Evolutionary conservation across 192 early-diverging fungal species (phyloP).

Genomic region (Coemansia sp.): DNA sequence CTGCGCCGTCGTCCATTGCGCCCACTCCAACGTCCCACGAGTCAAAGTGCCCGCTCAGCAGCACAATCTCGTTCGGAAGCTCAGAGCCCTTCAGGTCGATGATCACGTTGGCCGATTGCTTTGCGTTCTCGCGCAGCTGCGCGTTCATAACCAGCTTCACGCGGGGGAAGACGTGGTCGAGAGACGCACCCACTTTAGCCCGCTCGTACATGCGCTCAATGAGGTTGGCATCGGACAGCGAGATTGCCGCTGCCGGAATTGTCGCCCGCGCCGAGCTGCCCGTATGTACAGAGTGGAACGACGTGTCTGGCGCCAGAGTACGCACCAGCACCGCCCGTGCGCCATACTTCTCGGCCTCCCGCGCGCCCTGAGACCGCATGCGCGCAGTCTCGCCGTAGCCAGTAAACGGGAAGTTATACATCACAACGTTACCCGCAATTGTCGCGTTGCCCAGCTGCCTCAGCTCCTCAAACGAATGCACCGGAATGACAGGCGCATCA

Average conservation of each 20-base stretch:
- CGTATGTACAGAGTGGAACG: conserved; percentile 57
- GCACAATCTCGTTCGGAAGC: conserved; percentile 54
- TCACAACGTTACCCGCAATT: conserved; percentile 54
- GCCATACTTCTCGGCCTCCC: conserved; percentile 49
- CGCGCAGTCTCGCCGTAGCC: conserved; percentile 19
- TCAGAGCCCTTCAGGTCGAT: conserved; percentile 57
- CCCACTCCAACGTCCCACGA: conserved; percentile 60
- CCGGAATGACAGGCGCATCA: conserved; percentile 57
- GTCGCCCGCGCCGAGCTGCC: conserved; percentile 49
- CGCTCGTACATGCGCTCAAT: conserved; percentile 55
- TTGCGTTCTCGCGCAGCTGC: conserved; percentile 31
- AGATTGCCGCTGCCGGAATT: conserved; percentile 60
- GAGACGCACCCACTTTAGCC: conserved; percentile 27
- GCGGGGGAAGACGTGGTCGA: conserved; percentile 47
- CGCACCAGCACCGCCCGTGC: conserved; percentile 58
- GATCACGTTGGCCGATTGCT: conserved; percentile 57
- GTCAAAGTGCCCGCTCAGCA: conserved; percentile 61
- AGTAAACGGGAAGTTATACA: conserved; percentile 53
- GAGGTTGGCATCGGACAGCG: conserved; percentile 57
- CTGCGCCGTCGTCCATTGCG: conserved; percentile 62
- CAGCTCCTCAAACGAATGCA: conserved; percentile 56
- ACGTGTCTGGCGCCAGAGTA: conserved; percentile 50
- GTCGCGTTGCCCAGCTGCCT: conserved; percentile 33
- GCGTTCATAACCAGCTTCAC: conserved; percentile 56
- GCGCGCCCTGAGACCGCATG: conserved; percentile 36